Conservation (phyloP, 1,284 basidiomycete genomes). For the Puccinia sorghi region DNA sequence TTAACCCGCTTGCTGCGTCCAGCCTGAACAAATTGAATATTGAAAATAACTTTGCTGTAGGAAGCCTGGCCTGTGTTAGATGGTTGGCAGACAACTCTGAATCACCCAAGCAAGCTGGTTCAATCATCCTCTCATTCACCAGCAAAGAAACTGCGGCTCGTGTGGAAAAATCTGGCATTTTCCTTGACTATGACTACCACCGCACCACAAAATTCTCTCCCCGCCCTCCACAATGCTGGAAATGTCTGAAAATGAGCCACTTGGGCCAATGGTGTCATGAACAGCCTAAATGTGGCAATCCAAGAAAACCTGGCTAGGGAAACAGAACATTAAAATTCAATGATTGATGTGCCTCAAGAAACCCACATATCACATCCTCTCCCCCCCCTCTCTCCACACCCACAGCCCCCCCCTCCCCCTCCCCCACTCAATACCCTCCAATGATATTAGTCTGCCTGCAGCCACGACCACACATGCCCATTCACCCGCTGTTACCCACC, state of each 20-base stretch:
- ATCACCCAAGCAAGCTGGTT: not conserved
- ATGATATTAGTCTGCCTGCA: too few species aligned
- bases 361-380: too few species aligned
- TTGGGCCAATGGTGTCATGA: conserved; percentile 3
- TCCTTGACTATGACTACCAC: not conserved
- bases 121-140: not conserved
- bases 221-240: not conserved
- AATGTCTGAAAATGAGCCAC: not conserved
- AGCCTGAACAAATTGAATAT: too few species aligned
- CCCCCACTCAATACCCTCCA: too few species aligned
- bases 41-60: not conserved
- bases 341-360: too few species aligned
- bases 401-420: too few species aligned
- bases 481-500: too few species aligned
- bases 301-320: too few species aligned
- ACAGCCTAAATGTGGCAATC: not conserved
- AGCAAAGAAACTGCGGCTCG: not conserved
- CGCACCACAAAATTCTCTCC: not conserved
- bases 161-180: not conserved
- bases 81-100: not conserved
- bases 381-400: too few species aligned
- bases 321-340: too few species aligned
- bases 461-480: too few species aligned
- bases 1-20: too few species aligned
- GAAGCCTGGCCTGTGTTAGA: not conserved